phyloP scores from a whole-genome alignment of 2,329 filamentous ascomycete genomes.

The Hyphodiscus sp. region DNA sequence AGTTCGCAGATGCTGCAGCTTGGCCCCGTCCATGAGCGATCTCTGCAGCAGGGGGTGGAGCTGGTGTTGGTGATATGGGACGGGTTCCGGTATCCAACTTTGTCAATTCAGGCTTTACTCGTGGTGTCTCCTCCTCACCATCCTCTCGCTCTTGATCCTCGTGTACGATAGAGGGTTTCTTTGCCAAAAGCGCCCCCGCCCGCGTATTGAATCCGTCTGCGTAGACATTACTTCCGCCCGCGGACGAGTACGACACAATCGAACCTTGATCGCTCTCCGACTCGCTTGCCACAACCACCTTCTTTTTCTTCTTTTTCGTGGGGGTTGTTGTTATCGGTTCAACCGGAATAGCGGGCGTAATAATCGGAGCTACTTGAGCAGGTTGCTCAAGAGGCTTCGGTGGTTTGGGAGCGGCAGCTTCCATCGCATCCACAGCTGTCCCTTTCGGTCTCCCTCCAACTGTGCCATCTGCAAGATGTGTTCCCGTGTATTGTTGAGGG shows the following conservation, averaged over 20 bases:
- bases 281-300: constrained; percentile 16
- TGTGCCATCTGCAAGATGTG: constrained; percentile 42
- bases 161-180: constrained; percentile 39
- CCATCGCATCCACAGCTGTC: constrained; percentile 36
- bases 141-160: constrained; percentile 41
- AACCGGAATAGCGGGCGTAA: constrained; percentile 1
- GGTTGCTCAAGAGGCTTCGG: constrained; percentile 4
- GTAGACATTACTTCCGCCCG: constrained; percentile 25
- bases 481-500: constrained; percentile 31
- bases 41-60: constrained; percentile 19
- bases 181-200: constrained; percentile 23
- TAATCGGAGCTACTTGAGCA: background rate
- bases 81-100: constrained; percentile 10
- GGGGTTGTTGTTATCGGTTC: constrained; percentile 6
- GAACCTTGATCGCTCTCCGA: constrained; percentile 25
- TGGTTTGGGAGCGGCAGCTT: constrained; percentile 13
- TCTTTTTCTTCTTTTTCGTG: constrained; percentile 22
- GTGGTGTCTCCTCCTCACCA: constrained; percentile 25
- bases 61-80: constrained; percentile 22
- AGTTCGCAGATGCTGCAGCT: constrained; percentile 17
- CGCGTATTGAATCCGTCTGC: constrained; percentile 14
- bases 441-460: constrained; percentile 45
- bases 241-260: constrained; percentile 23
- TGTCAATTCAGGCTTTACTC: constrained; percentile 2
- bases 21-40: constrained; percentile 22